A percentile compares a stretch with the other conserved stretches of the same genome.
Evolutionary conservation across 495 filamentous ascomycete species (phyloP).

Genomic region (Niebla homalea): DNA sequence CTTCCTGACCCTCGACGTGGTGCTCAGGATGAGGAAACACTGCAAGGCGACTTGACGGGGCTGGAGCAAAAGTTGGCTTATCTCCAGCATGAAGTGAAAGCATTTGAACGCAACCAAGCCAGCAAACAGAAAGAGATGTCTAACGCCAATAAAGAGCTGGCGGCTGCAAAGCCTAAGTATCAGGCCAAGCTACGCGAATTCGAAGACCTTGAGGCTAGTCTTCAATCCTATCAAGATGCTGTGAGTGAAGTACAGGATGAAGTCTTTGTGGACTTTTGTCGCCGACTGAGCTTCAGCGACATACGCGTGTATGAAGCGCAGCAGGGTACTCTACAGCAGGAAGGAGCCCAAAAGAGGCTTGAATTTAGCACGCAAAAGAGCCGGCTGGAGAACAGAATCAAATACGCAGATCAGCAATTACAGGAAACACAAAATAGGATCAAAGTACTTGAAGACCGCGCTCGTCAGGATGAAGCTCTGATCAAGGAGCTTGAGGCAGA

Average conservation of each 20-base stretch:
- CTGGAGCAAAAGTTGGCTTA: constrained; percentile 67
- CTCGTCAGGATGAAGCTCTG: constrained; percentile 48
- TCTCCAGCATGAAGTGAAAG: constrained; percentile 59
- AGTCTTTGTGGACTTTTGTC: constrained; percentile 78
- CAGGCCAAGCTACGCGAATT: constrained; percentile 55
- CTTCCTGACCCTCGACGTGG: constrained; percentile 64
- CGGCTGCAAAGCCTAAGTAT: constrained; percentile 66
- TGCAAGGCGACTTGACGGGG: constrained; percentile 67
- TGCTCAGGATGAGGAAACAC: constrained; percentile 60
- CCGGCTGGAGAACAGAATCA: constrained; percentile 62
- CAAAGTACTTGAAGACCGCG: constrained; percentile 47
- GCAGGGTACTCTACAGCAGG: constrained; percentile 81
- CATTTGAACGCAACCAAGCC: constrained; percentile 71
- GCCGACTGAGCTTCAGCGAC: constrained; percentile 69
- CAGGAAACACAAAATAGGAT: constrained; percentile 57
- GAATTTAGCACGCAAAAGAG: constrained; percentile 77
- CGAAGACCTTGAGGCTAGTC: constrained; percentile 47
- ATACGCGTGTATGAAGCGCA: constrained; percentile 89
- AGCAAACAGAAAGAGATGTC: constrained; percentile 77
- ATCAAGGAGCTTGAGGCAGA: constrained; percentile 58
- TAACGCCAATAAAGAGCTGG: constrained; percentile 54
- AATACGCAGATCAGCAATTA: constrained; percentile 61
- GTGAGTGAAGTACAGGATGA: constrained; percentile 79
- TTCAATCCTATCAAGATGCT: constrained; percentile 58
- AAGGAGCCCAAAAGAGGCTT: constrained; percentile 70